Base-by-base conservation (phyloP, 495 filamentous ascomycete genomes). In the Hypoxylon perforatum region DNA sequence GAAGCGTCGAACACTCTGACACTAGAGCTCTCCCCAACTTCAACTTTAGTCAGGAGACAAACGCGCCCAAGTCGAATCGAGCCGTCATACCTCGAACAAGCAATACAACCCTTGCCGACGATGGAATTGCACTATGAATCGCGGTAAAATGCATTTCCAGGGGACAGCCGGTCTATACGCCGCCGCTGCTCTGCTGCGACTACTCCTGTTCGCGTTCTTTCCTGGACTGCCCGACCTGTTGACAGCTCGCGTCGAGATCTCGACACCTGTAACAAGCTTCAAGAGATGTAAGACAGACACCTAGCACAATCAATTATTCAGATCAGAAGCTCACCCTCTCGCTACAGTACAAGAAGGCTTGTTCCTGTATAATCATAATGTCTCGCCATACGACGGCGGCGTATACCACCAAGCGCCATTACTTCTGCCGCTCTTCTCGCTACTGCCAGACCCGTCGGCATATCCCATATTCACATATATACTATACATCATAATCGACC, bases 331-430 rank as follows among this genome's bases (percentile, higher is more conserved):
- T 58, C 4, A 49, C 23, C 25, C 18, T 1, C 56, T 5, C 6
- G 18, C 9, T 50, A 19, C 33, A 97, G 93, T 99, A 51, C 93
- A 97, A 79, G 95, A 99, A 80, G 95, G 95, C 25, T 82, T 99
- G 46, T 98, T 96, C 73, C 87, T 99, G 3, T 97, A 98, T 72
- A 94, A 90, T 53, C 92, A 94, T 70, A 95, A 97, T 84, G 92
- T 97, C 22, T 97, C 93, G 49, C 95, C 95, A 0, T 99, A 98
- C 77, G 94, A 99, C 77, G 95, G 95, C 57, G 95, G 95, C 60
- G 92, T 98, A 75, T 99, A 92, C 78, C 93, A 99, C 81, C 95
- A 99, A 87, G 95, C 95, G 22, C 95, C 95, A 10, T 84, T 99
- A 25, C 85, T 98, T 10, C 89, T 99, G 41, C 91, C 94, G 38